Conservation (phyloP, 768 basidiomycete genomes). For the Tulasnella sp. region DNA sequence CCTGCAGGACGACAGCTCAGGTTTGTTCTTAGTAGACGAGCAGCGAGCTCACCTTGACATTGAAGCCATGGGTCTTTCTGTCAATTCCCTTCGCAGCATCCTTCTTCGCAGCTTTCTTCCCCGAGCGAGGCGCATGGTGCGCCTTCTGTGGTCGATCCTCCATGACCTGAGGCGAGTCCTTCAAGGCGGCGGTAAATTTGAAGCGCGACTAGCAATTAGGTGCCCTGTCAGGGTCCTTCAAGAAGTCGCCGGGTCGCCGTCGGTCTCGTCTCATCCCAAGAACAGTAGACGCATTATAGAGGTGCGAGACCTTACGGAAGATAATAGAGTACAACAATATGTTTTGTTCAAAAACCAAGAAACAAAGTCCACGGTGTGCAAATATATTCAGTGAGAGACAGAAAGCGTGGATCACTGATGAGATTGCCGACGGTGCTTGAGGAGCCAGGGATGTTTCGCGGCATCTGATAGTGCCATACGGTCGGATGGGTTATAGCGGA, state of each 20-base stretch:
- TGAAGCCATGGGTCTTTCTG: conserved; percentile 65
- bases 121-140: conserved; percentile 63
- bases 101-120: conserved; percentile 67
- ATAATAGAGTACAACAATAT: not conserved
- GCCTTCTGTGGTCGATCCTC: conserved; percentile 72
- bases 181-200: conserved; percentile 5
- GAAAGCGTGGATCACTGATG: not conserved
- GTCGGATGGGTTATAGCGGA: conserved; percentile 64
- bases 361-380: not conserved
- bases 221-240: not conserved
- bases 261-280: not conserved
- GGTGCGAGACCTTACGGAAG: not conserved
- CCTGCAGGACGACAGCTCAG: conserved; percentile 31
- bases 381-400: not conserved
- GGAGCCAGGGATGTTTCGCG: conserved; percentile 76
- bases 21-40: not conserved
- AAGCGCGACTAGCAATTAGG: not conserved
- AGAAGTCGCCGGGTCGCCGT: not conserved
- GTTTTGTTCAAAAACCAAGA: not conserved
- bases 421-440: conserved; percentile 22
- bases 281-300: not conserved
- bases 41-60: conserved; percentile 67
- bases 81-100: conserved; percentile 50
- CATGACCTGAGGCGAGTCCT: conserved; percentile 31
- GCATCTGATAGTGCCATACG: conserved; percentile 68